Base-by-base conservation (phyloP, 1,284 basidiomycete species). In the Austroboletus niveus region DNA sequence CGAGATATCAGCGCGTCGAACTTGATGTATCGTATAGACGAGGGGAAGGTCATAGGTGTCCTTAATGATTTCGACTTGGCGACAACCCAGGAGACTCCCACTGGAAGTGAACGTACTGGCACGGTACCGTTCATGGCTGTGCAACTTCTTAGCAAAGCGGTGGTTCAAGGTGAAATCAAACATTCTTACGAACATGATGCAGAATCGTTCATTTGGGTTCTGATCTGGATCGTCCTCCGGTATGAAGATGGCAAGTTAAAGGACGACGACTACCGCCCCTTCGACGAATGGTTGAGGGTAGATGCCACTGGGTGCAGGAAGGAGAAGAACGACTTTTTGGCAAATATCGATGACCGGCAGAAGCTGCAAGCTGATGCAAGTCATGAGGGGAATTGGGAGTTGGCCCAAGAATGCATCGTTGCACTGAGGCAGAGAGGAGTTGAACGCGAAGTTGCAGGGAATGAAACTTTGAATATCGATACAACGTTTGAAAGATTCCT, bases 1-100 rank as follows among this genome's bases (percentile, higher is more conserved):
- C 57, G 58, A 1, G 67, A 72, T 41, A 54, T 70, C 44, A 71
- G 68, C 43, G 34, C 65, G 2, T 42, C 58, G 10, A 71, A 71
- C 50, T 50, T 72, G 30, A 69, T 69, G 68, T 69, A 53, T 39
- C 42, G 53, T 36, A 42, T 63, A 42, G 8, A 5, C 5, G 43
- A 17, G 10, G 17, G 31, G 2, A 38, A 17, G 17, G 17, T 17
- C 17, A 17, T 17, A 17, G 17, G 17, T 17, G 17, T 17, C 17
- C 17, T 17, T 8, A 66, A 60, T 9, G 68, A 73, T 42, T 71
- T 61, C 42, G 71, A 72, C 52, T 54, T 69, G 30, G 60, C 65
- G 3, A 40, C 17, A 17, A 17, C 17, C 17, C 17, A 17, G 17
- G 17, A 17, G 17, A 17, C 50, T 9, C 42, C 34, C 6, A 34